phyloP scores from a whole-genome alignment of 2,329 filamentous ascomycete species.

The Stagonosporopsis tanaceti region DNA sequence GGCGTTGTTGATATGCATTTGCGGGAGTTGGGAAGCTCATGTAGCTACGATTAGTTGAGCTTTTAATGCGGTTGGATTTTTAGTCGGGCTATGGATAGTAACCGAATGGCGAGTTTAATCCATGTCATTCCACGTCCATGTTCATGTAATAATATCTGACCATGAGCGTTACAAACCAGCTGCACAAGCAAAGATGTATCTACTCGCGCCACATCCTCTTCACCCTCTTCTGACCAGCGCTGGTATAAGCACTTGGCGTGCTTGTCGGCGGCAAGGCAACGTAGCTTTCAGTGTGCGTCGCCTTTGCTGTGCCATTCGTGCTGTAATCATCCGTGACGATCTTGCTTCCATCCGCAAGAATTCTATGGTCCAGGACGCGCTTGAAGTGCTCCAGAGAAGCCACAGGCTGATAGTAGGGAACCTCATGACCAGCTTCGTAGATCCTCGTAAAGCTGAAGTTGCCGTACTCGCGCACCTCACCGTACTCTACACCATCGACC shows the following conservation, averaged over 20 bases:
- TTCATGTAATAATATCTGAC: too few relatives aligned
- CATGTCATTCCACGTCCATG: too few relatives aligned
- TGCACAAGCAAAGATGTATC: too few relatives aligned
- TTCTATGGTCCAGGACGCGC: conserved; percentile 35
- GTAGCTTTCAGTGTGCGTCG: conserved; percentile 44
- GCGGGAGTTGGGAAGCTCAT: conserved; percentile 15
- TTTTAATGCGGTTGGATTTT: neutral
- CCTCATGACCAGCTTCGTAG: conserved; percentile 53
- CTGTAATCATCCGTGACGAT: conserved; percentile 38
- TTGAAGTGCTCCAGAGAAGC: conserved; percentile 43
- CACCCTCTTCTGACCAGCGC: conserved; percentile 7
- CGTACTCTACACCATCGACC: conserved; percentile 51
- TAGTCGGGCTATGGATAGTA: conserved; percentile 1
- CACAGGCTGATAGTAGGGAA: conserved; percentile 54
- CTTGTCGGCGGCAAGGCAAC: conserved; percentile 39
- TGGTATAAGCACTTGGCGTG: conserved; percentile 25
- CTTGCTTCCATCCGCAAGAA: conserved; percentile 42
- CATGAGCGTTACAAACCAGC: too few relatives aligned
- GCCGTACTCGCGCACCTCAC: conserved; percentile 51
- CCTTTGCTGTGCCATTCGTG: conserved; percentile 42
- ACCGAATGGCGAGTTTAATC: neutral
- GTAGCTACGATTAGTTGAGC: conserved; percentile 6
- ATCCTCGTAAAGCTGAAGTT: conserved; percentile 52
- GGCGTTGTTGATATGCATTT: conserved; percentile 22
- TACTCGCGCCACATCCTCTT: conserved; percentile 11